Evolutionary conservation across 176 grass and related monocot genomes (phyloP), one percentile per base, ranked within the genome.

Genomic region (Coix lacrymajobi): DNA sequence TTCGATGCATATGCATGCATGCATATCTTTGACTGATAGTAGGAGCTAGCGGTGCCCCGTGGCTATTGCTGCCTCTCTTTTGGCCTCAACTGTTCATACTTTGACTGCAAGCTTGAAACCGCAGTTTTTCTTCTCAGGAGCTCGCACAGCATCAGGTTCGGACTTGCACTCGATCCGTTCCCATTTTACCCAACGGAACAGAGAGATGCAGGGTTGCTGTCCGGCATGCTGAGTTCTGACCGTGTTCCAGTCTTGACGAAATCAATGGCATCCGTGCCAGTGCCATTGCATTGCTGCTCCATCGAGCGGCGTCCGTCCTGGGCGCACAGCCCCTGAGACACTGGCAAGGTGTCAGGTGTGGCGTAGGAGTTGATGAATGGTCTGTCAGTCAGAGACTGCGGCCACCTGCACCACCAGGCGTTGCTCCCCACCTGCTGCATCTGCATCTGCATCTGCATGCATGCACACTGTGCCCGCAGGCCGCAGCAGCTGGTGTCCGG

Each of bases 341-440:
- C n/a, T 76, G 82, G 83, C 80, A 54, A 43, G 0, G 20, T 81
- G 83, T 71, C 87, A 85, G 82, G 8, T 19, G 60, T 31, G 28
- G 61, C 37, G 58, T 26, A 29, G n/a, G n/a, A n/a, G n/a, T n/a
- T n/a, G n/a, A n/a, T n/a, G n/a, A n/a, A n/a, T n/a, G n/a, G n/a
- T n/a, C n/a, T n/a, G n/a, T n/a, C n/a, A n/a, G n/a, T n/a, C n/a
- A n/a, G n/a, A n/a, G n/a, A n/a, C 66, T 66, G 80, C 13, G 25
- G 56, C 60, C 29, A 28, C 10, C 57, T 63, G 63, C 30, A 11
- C 25, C 30, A 24, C 65, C 70, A 7, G 44, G 61, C 37, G 71
- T 43, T 2, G 37, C 58, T 22, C 19, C 4, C 22, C 46, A 15
- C 54, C 54, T 24, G 54, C 54, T 58, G 54, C 20, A 10, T 56